A percentile compares a stretch with the other conserved stretches of the same genome.
Conservation (phyloP, 1,139 yeast genomes). For the Pichia inconspicua region DNA sequence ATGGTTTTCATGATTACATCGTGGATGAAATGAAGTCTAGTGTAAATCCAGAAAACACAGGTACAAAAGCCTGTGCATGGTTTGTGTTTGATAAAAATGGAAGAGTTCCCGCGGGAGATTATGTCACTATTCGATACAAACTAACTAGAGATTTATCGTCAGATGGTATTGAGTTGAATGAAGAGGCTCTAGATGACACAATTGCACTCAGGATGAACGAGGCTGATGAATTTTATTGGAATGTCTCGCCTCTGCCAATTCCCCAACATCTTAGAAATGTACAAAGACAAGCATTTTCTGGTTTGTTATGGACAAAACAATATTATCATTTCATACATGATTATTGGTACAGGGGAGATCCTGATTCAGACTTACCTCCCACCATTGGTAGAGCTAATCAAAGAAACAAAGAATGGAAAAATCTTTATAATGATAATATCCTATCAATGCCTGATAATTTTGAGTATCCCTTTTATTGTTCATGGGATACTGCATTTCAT, state of each 20-base stretch:
- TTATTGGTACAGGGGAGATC: conserved; percentile 88
- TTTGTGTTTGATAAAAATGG: conserved; percentile 68
- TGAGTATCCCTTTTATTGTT: conserved; percentile 96
- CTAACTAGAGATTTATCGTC: conserved; percentile 34
- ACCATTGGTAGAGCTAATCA: conserved; percentile 76
- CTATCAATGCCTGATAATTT: conserved; percentile 91
- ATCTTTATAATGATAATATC: conserved; percentile 81
- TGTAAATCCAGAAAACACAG: conserved; percentile 60
- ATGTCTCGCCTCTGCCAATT: conserved; percentile 78
- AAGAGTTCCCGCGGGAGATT: conserved; percentile 82
- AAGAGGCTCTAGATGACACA: conserved; percentile 65
- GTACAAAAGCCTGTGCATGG: conserved; percentile 79
- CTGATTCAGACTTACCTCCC: conserved; percentile 63
- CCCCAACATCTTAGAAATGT: conserved; percentile 75
- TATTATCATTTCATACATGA: conserved; percentile 82
- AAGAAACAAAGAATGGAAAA: conserved; percentile 84
- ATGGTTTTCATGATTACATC: conserved; percentile 83
- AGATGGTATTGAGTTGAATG: conserved; percentile 53
- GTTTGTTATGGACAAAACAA: conserved; percentile 91
- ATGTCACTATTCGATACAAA: conserved; percentile 79
- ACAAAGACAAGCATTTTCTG: conserved; percentile 93
- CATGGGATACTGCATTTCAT: conserved; percentile 98
- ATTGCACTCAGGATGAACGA: conserved; percentile 75
- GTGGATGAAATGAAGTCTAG: conserved; percentile 53
- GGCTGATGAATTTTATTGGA: conserved; percentile 93